These are phyloP conservation scores for Colletotrichum endophyticum DNA, from an alignment of 2,329 filamentous ascomycete species.

Conservation along the genomic window DNA sequence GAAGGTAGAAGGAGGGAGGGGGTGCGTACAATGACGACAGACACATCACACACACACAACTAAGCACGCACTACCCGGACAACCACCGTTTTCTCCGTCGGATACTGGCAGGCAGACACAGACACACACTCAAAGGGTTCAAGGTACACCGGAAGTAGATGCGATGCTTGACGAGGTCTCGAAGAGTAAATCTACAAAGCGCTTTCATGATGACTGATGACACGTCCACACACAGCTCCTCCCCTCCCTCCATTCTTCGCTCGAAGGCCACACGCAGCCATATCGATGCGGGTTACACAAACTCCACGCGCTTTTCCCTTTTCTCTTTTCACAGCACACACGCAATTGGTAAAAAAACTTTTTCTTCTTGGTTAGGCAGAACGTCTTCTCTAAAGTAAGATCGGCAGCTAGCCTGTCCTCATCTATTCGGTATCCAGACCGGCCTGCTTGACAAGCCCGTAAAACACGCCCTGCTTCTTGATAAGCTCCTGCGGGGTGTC, in stretches of 20 bases:
- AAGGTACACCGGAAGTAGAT: conserved; percentile 1
- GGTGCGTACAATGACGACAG: background rate
- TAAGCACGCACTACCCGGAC: background rate
- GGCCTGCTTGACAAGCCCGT: conserved; percentile 89
- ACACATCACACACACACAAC: background rate
- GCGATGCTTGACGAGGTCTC: background rate
- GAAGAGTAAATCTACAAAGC: conserved; percentile 10
- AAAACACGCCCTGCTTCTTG: conserved; percentile 78
- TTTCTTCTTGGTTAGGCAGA: background rate
- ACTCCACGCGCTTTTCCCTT: background rate
- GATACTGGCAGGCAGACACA: background rate
- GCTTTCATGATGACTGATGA: background rate
- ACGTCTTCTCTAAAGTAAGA: background rate
- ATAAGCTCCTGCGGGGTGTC: conserved; percentile 84
- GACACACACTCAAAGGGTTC: background rate
- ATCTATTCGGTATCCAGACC: conserved; percentile 63
- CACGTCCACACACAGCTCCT: background rate
- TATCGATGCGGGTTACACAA: background rate
- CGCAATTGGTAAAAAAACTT: background rate
- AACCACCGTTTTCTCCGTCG: background rate
- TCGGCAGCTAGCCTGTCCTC: background rate
- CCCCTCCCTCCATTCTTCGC: background rate
- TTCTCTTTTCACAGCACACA: background rate
- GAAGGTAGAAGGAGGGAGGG: background rate
- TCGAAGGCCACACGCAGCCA: background rate